phyloP scores from a whole-genome alignment of 2,329 filamentous ascomycete species.

The Trichoderma sp. region DNA sequence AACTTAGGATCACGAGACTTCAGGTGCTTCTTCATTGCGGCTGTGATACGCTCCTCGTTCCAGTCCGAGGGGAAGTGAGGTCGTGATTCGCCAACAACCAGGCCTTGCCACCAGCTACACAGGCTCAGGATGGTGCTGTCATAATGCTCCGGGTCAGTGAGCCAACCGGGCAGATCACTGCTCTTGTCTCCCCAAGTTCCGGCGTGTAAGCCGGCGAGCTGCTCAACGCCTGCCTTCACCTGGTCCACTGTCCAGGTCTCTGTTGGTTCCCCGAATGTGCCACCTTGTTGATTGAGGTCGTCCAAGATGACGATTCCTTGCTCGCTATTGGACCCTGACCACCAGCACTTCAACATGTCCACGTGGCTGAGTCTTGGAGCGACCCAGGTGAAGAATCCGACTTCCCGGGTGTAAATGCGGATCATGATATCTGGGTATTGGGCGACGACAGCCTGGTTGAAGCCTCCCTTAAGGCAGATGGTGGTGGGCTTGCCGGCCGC shows the following conservation, averaged over 20 bases:
- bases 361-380: not conserved
- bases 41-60: constrained; percentile 6
- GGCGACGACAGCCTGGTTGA: constrained; percentile 1
- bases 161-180: not conserved
- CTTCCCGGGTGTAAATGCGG: not conserved
- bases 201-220: not conserved
- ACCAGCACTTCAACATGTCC: not conserved
- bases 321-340: not conserved
- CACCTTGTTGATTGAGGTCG: not conserved
- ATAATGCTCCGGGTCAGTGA: not conserved
- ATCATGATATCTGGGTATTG: constrained; percentile 1
- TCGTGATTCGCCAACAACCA: not conserved
- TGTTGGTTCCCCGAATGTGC: not conserved
- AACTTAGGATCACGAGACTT: not conserved
- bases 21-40: constrained; percentile 6
- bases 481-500: not conserved
- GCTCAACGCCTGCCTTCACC: not conserved
- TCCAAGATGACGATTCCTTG: not conserved
- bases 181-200: constrained; percentile 2
- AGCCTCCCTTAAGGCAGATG: not conserved
- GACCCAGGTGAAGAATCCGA: not conserved
- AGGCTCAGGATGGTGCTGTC: not conserved
- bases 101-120: not conserved
- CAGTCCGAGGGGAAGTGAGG: not conserved
- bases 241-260: not conserved